Percentiles rank a stretch among this genome's conserved stretches.
Evolutionary conservation across 768 basidiomycete species (phyloP).

Genomic region (Trametes maxima): DNA sequence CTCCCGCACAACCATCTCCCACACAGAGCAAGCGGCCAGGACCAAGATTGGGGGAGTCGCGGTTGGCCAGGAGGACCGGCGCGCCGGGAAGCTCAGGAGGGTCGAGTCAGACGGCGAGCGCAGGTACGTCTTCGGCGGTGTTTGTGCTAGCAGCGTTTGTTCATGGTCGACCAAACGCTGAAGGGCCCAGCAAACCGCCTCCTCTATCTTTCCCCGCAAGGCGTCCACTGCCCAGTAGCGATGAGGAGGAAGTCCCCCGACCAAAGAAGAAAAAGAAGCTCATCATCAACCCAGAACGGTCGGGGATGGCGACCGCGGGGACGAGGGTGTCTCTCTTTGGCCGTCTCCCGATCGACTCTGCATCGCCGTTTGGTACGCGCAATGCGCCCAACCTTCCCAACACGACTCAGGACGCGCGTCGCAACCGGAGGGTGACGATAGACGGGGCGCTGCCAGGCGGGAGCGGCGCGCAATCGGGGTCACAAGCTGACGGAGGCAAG

Average conservation of each 20-base stretch:
- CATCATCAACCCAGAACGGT: conserved; percentile 5
- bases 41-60: too few species aligned
- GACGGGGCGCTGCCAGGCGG: neutral
- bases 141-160: neutral
- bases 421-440: conserved; percentile 1
- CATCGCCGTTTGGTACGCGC: neutral
- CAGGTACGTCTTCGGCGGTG: neutral
- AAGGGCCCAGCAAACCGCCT: neutral
- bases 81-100: neutral
- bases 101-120: neutral
- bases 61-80: neutral
- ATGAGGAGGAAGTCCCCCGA: neutral
- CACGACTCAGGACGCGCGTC: neutral
- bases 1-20: neutral
- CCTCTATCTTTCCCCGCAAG: neutral
- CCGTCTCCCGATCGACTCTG: neutral
- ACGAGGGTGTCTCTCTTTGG: conserved; percentile 1
- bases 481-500: neutral
- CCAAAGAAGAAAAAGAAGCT: conserved; percentile 11
- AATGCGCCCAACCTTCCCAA: neutral
- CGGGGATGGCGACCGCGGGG: neutral
- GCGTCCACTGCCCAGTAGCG: conserved; percentile 1
- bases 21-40: neutral
- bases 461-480: neutral
- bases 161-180: neutral